Percentiles rank a stretch among this genome's conserved stretches.
Evolutionary conservation across 2,329 filamentous ascomycete species (phyloP).

Genomic region (Xylaria sp.): DNA sequence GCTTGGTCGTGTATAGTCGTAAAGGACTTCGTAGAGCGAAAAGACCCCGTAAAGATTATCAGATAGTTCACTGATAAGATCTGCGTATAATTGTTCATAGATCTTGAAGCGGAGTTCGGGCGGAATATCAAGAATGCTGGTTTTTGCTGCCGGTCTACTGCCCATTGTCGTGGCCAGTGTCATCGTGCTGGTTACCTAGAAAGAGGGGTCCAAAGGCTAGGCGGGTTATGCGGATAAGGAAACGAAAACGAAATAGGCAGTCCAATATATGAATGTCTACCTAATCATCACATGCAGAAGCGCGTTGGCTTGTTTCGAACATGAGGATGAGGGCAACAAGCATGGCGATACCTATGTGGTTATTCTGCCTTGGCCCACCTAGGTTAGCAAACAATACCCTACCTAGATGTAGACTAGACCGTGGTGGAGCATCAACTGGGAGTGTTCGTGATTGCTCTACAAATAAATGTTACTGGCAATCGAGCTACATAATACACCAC

Average conservation of each 20-base stretch:
- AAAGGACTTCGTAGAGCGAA: conserved; percentile 29
- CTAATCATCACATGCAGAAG: background rate
- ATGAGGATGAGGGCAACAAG: background rate
- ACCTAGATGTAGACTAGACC: background rate
- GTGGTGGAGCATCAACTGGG: background rate
- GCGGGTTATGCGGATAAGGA: background rate
- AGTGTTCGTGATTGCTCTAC: background rate
- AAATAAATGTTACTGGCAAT: too few relatives aligned
- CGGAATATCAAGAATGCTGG: conserved; percentile 19
- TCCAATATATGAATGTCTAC: background rate
- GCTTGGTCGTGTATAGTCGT: conserved; percentile 30
- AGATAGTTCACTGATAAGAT: conserved; percentile 32
- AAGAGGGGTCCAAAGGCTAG: too few relatives aligned
- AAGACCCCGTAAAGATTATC: conserved; percentile 36
- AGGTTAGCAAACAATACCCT: background rate
- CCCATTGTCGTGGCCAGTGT: background rate
- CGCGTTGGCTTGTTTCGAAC: background rate
- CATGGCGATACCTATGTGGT: background rate
- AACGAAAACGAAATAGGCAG: background rate
- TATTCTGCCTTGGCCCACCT: background rate
- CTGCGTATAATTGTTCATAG: conserved; percentile 28
- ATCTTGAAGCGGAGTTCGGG: conserved; percentile 32
- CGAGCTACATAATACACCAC: too few relatives aligned
- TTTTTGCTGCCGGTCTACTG: background rate
- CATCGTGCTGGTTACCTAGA: background rate